Conservation (phyloP, 2,329 filamentous ascomycete genomes). For the Pyrenochaeta sp. region DNA sequence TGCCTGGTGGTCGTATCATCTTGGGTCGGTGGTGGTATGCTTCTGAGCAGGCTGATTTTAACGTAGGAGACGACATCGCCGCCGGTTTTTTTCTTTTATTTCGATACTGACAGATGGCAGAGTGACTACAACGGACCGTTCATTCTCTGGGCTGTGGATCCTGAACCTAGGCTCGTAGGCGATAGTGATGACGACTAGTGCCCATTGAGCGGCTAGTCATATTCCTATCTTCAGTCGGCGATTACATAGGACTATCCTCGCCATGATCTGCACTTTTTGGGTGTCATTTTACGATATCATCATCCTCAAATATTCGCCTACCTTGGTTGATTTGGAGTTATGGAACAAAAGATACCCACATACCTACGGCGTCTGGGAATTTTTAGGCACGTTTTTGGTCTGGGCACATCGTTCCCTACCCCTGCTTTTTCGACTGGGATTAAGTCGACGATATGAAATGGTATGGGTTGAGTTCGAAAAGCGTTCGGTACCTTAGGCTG, state of each 20-base stretch:
- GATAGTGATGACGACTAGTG: constrained; percentile 10
- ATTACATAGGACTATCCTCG: background rate
- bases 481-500: too few species aligned
- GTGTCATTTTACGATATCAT: background rate
- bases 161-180: constrained; percentile 15
- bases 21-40: constrained; percentile 59
- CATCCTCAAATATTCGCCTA: background rate
- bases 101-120: constrained; percentile 20
- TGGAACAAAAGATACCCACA: background rate
- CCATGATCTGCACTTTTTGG: background rate
- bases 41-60: constrained; percentile 28
- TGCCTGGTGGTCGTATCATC: constrained; percentile 58
- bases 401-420: background rate
- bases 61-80: constrained; percentile 22
- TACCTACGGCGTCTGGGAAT: background rate
- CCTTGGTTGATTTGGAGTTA: background rate
- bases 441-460: background rate
- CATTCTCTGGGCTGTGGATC: constrained; percentile 50
- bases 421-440: background rate
- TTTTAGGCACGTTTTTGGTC: background rate
- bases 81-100: background rate
- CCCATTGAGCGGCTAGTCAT: background rate
- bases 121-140: constrained; percentile 36
- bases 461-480: too few species aligned
- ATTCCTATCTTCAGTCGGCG: background rate